phyloP scores from a whole-genome alignment of 768 basidiomycete genomes.

The Russula sp. region DNA sequence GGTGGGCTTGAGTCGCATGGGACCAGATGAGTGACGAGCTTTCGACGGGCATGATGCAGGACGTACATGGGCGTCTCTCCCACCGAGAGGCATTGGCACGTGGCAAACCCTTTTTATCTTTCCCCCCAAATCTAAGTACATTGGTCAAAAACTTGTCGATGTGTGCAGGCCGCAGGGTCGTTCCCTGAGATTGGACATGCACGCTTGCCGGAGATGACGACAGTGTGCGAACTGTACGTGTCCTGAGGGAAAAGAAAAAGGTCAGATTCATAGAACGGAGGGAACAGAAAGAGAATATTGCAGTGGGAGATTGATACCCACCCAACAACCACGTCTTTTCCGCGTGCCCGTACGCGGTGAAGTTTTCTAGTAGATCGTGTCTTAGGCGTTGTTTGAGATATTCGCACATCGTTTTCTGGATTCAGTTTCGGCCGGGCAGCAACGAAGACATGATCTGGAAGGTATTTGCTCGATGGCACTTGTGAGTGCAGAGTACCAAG shows the following conservation, averaged over 20 bases:
- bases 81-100: constrained; percentile 10
- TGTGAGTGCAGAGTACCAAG: not conserved
- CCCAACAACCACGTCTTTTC: constrained; percentile 30
- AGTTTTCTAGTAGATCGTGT: constrained; percentile 15
- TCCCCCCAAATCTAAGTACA: constrained; percentile 12
- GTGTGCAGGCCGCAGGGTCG: constrained; percentile 16
- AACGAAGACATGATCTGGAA: constrained; percentile 29
- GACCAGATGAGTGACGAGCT: not conserved
- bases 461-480: constrained; percentile 22
- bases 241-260: constrained; percentile 11
- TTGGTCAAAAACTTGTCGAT: constrained; percentile 23
- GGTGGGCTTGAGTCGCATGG: constrained; percentile 12
- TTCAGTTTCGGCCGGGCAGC: constrained; percentile 17
- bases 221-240: constrained; percentile 28
- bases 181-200: constrained; percentile 1
- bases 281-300: not conserved
- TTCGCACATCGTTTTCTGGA: constrained; percentile 3
- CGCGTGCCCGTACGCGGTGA: constrained; percentile 5
- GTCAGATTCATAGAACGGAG: constrained; percentile 18
- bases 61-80: constrained; percentile 30
- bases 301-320: constrained; percentile 14
- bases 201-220: constrained; percentile 16
- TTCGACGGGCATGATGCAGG: not conserved
- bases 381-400: constrained; percentile 3
- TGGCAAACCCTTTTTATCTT: constrained; percentile 3